These are phyloP conservation scores for Globisporangium cystogenes DNA, from an alignment of 352 stramenopile genomes.

Conservation along the genomic window DNA sequence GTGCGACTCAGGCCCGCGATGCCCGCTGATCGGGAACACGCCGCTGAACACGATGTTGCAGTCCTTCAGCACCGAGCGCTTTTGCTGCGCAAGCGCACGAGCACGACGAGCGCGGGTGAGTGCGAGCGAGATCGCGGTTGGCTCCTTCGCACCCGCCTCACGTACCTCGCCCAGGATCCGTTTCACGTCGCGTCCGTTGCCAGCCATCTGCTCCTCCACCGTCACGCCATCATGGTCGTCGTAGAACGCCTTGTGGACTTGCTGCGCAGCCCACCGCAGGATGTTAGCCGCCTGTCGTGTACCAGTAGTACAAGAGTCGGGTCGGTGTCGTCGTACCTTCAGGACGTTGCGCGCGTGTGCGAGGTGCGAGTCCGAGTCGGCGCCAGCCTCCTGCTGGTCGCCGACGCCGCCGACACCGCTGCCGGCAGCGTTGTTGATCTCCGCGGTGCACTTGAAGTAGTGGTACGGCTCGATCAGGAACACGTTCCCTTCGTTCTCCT, in stretches of 20 bases:
- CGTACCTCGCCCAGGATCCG: slow-evolving; percentile 52
- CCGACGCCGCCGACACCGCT: slow-evolving; percentile 32
- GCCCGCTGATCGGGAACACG: slow-evolving; percentile 58
- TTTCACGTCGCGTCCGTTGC: slow-evolving; percentile 66
- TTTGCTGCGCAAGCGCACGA: slow-evolving; percentile 32
- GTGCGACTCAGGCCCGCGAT: slow-evolving; percentile 52
- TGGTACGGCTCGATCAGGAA: slow-evolving; percentile 85
- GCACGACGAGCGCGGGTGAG: background rate
- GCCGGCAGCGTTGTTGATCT: slow-evolving; percentile 83
- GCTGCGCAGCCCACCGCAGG: slow-evolving; percentile 11
- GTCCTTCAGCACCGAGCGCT: slow-evolving; percentile 51
- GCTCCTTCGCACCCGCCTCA: background rate
- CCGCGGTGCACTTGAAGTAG: slow-evolving; percentile 73
- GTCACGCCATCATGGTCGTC: slow-evolving; percentile 41
- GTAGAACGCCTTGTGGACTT: slow-evolving; percentile 62
- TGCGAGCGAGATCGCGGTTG: background rate
- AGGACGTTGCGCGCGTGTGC: slow-evolving; percentile 48
- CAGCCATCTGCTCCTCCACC: slow-evolving; percentile 65
- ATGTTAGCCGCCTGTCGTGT: background rate
- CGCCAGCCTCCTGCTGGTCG: slow-evolving; percentile 26
- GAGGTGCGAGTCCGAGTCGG: slow-evolving; percentile 41
- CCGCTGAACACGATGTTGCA: slow-evolving; percentile 81
- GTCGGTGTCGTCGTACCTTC: slow-evolving; percentile 34
- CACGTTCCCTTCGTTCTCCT: slow-evolving; percentile 83
- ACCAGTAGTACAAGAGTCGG: too few species aligned